These are phyloP conservation scores for Calophaca sinica DNA, from an alignment of 306 rosid genomes.

Conservation along the genomic window DNA sequence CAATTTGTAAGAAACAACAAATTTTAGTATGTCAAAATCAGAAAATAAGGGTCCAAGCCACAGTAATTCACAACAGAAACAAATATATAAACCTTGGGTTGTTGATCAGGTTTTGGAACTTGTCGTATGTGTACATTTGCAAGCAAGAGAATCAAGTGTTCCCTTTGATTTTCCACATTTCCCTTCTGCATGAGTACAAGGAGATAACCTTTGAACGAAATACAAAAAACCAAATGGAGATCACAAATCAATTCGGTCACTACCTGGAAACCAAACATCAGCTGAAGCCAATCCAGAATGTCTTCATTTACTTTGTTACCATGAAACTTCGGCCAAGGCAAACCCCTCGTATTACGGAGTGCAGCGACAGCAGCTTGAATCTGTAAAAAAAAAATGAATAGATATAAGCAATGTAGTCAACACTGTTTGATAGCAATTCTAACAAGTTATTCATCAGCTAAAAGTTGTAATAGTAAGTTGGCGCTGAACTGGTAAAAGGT, in stretches of 20 bases:
- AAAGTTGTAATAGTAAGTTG: slow-evolving; percentile 19
- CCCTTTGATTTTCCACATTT: slow-evolving; percentile 96
- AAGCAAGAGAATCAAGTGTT: slow-evolving; percentile 93
- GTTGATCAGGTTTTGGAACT: slow-evolving; percentile 73
- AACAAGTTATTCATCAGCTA: slow-evolving; percentile 32
- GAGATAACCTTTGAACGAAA: slow-evolving; percentile 34
- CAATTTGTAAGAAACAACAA: slow-evolving; percentile 29
- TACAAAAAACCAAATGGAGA: slow-evolving; percentile 37
- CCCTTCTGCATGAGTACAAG: slow-evolving; percentile 65
- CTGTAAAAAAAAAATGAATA: slow-evolving; percentile 47
- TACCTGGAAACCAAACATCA: slow-evolving; percentile 98
- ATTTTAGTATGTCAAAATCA: slow-evolving; percentile 13
- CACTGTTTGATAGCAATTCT: background rate
- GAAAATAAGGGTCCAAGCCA: slow-evolving; percentile 26
- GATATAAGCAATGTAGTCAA: slow-evolving; percentile 30
- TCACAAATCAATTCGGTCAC: slow-evolving; percentile 36
- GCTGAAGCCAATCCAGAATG: slow-evolving; percentile 94
- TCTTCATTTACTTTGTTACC: slow-evolving; percentile 73
- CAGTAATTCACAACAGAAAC: slow-evolving; percentile 27
- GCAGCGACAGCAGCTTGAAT: slow-evolving; percentile 79
- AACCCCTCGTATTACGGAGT: slow-evolving; percentile 86
- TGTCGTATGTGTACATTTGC: slow-evolving; percentile 90
- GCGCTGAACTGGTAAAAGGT: background rate
- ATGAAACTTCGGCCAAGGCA: slow-evolving; percentile 79
- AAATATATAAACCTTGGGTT: slow-evolving; percentile 63